phyloP scores from a whole-genome alignment of 2,329 filamentous ascomycete genomes.

The Trichoderma koningiopsis region DNA sequence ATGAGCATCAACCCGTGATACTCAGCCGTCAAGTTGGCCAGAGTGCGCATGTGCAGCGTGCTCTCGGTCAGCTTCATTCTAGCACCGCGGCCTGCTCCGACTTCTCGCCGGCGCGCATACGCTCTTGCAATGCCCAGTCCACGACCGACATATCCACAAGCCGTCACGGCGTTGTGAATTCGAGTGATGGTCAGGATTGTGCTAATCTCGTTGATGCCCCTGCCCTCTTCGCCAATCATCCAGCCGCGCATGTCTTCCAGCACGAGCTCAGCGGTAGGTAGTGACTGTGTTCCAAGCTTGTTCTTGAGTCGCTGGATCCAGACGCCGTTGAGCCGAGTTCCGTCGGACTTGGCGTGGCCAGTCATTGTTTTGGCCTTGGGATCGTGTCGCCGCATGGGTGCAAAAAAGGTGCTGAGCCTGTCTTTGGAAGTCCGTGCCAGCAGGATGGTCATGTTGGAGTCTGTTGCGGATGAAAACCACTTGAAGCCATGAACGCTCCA shows the following conservation, averaged over 20 bases:
- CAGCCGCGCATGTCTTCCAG: conserved; percentile 64
- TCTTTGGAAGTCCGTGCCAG: conserved; percentile 58
- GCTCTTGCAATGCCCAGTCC: conserved; percentile 60
- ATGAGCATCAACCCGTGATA: conserved; percentile 61
- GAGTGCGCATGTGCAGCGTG: conserved; percentile 58
- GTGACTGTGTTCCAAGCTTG: conserved; percentile 69
- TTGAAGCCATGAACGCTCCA: conserved; percentile 69
- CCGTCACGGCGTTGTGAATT: conserved; percentile 57
- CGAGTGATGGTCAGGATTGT: conserved; percentile 69
- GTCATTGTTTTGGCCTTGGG: conserved; percentile 37
- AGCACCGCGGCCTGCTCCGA: conserved; percentile 47
- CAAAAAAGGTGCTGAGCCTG: conserved; percentile 63
- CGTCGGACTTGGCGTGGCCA: conserved; percentile 32
- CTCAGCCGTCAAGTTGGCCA: conserved; percentile 57
- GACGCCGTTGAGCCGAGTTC: conserved; percentile 64
- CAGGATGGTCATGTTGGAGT: conserved; percentile 56
- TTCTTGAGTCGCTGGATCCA: conserved; percentile 70
- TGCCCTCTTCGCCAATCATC: conserved; percentile 66
- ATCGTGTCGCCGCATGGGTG: conserved; percentile 58
- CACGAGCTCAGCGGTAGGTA: conserved; percentile 74
- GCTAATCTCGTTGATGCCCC: conserved; percentile 68
- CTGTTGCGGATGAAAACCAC: conserved; percentile 47
- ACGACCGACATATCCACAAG: conserved; percentile 56
- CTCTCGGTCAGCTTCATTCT: conserved; percentile 54
- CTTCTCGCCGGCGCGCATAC: conserved; percentile 59